Base-by-base conservation (phyloP, 805 yeast genomes). In the Yarrowia osloensis region DNA sequence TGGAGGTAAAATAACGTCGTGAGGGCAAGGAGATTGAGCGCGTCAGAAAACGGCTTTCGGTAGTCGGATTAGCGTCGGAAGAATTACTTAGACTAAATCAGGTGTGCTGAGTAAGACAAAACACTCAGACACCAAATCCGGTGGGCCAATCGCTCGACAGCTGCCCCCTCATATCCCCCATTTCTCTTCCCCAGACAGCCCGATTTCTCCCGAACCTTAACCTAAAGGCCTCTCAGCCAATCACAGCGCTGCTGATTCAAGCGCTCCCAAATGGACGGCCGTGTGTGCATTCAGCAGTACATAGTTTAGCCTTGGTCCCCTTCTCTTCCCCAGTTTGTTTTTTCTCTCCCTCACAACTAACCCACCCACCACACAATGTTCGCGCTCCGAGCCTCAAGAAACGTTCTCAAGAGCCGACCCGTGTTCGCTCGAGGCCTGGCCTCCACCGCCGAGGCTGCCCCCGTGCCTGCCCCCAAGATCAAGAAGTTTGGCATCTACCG, bases 401-500 rank as follows among this genome's bases (percentile, higher is more conserved):
- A 44, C 66, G 54, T 40, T 29, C 33, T 61, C 54, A 44, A 44
- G 54, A 29, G 44, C 52, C 29, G n/a, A n/a, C 15, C 24, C 52
- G 54, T 35, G 26, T 44, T 44, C 29, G 35, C 40, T 8, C 66
- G 66, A 61, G 54, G 66, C 66, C 66, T 61, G 44, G 66, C 66
- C 24, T 61, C 66, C 54, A 61, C 66, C 33, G 54, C 68, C 31
- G 47, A 44, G 28, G 57, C 54, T 29, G 29, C 68, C 31, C n/a
- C 24, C 19, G 57, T 33, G 26, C 61, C 67, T 13, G 46, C 68
- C 9, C 67, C 57, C 29, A 47, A 49, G 28, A 71, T 88, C 73
- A 95, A 95, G 82, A 86, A 88, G 35, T 93, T 95, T 80, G 90
- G 93, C 77, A 88, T 95, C 74, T 95, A 95, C 85, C 88, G 99